phyloP scores from a whole-genome alignment of 1,284 basidiomycete genomes.

The Ceratobasidium sp. region DNA sequence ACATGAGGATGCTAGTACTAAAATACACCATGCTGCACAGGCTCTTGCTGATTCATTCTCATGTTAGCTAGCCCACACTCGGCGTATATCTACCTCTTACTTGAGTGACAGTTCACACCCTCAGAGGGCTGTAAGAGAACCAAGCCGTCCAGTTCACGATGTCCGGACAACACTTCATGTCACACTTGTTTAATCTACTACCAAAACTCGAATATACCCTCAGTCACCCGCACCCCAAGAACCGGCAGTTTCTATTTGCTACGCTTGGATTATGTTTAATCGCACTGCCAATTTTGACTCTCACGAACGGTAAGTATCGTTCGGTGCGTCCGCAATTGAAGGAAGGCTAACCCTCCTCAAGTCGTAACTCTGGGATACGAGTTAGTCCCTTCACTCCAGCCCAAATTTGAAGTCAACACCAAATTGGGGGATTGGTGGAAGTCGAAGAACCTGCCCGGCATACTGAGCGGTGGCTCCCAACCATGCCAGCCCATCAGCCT shows the following conservation, averaged over 20 bases:
- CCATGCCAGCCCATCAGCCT: conserved; percentile 24
- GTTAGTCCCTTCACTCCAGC: conserved; percentile 19
- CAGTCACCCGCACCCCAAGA: conserved; percentile 4
- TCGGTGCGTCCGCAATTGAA: no score
- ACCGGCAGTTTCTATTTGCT: not conserved
- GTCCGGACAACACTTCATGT: no score
- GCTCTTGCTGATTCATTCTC: no score
- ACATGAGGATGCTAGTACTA: no score
- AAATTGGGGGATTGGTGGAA: conserved; percentile 1
- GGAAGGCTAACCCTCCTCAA: not conserved
- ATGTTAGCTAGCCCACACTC: no score
- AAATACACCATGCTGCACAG: no score
- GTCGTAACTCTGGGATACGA: conserved; percentile 17
- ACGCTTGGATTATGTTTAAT: conserved; percentile 4
- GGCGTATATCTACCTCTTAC: no score
- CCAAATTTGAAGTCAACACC: not conserved
- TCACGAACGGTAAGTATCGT: conserved; percentile 5
- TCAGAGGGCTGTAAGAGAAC: no score
- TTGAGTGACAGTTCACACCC: no score
- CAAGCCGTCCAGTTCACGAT: no score
- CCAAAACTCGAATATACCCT: conserved; percentile 28
- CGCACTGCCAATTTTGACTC: not conserved
- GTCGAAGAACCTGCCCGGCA: not conserved
- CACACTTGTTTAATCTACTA: no score
- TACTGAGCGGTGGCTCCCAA: not conserved